These are phyloP conservation scores for Penicillium paradoxum DNA, from an alignment of 495 filamentous ascomycete species.

Conservation along the genomic window DNA sequence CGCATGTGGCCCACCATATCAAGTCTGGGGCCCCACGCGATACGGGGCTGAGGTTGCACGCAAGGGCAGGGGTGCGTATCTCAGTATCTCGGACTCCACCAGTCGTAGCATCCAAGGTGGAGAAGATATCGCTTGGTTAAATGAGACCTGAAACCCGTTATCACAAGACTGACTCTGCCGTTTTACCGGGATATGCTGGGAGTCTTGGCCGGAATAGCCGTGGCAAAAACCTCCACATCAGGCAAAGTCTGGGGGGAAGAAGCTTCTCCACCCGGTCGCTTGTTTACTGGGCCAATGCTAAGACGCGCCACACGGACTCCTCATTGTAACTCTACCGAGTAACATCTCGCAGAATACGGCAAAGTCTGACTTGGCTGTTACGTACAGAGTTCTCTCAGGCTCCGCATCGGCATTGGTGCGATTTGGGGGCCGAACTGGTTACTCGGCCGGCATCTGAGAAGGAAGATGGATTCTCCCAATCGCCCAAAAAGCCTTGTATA, in stretches of 20 bases:
- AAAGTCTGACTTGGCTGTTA: neutral
- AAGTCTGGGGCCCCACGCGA: neutral
- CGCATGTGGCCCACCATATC: neutral
- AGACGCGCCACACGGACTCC: neutral
- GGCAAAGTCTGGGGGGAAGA: constrained; percentile 9
- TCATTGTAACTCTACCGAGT: constrained; percentile 12
- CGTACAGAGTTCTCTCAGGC: neutral
- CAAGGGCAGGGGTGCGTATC: neutral
- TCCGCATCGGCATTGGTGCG: neutral
- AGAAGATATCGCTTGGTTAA: neutral
- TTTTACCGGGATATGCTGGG: neutral
- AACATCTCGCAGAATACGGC: constrained; percentile 3
- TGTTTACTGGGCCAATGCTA: constrained; percentile 2
- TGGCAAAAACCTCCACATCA: constrained; percentile 5
- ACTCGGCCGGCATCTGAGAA: neutral
- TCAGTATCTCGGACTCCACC: neutral
- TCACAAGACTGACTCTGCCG: neutral
- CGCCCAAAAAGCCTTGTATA: neutral
- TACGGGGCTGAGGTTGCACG: neutral
- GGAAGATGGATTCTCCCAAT: neutral
- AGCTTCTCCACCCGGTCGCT: constrained; percentile 2
- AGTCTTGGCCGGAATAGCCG: neutral
- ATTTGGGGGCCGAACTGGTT: neutral
- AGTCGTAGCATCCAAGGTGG: neutral
- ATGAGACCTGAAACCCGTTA: neutral